These are phyloP conservation scores for Fomitopsis pulvina DNA, from an alignment of 768 basidiomycete genomes.

Conservation along the genomic window DNA sequence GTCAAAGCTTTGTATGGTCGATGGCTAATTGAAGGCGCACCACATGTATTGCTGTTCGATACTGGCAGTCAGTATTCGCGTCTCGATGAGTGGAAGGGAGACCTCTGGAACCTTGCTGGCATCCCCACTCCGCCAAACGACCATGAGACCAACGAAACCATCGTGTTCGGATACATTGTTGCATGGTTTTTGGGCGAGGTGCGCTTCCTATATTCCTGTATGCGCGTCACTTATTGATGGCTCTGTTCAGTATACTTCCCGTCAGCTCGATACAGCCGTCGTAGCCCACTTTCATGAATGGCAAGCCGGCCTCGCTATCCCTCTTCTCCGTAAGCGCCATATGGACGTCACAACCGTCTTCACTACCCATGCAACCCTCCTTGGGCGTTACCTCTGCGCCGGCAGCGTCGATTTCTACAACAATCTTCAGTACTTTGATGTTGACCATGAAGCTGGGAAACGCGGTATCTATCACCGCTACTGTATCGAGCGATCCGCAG, in stretches of 20 bases:
- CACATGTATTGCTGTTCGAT: constrained; percentile 93
- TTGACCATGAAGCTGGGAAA: constrained; percentile 98
- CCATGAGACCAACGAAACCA: constrained; percentile 97
- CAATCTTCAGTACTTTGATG: constrained; percentile 98
- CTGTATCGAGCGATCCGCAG: constrained; percentile 92
- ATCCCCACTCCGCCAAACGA: constrained; percentile 96
- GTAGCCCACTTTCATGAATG: constrained; percentile 99
- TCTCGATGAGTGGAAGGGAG: constrained; percentile 98
- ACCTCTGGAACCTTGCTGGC: constrained; percentile 97
- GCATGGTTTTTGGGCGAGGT: constrained; percentile 99
- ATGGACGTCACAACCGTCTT: constrained; percentile 98
- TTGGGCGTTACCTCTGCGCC: constrained; percentile 97
- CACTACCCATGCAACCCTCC: constrained; percentile 96
- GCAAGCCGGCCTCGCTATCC: constrained; percentile 96
- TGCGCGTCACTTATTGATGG: constrained; percentile 2
- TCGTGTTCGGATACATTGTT: constrained; percentile 95
- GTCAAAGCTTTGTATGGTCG: constrained; percentile 94
- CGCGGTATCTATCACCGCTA: constrained; percentile 98
- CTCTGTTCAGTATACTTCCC: constrained; percentile 60
- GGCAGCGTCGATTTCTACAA: constrained; percentile 99
- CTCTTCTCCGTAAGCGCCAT: constrained; percentile 91
- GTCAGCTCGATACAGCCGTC: constrained; percentile 79
- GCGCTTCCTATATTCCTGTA: constrained; percentile 19
- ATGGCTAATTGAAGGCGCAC: constrained; percentile 98
- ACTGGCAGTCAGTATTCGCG: constrained; percentile 81